A percentile compares a stretch with the other conserved stretches of the same genome.
phyloP scores from a whole-genome alignment of 768 basidiomycete species.

The Cystobasidium onofrii region DNA sequence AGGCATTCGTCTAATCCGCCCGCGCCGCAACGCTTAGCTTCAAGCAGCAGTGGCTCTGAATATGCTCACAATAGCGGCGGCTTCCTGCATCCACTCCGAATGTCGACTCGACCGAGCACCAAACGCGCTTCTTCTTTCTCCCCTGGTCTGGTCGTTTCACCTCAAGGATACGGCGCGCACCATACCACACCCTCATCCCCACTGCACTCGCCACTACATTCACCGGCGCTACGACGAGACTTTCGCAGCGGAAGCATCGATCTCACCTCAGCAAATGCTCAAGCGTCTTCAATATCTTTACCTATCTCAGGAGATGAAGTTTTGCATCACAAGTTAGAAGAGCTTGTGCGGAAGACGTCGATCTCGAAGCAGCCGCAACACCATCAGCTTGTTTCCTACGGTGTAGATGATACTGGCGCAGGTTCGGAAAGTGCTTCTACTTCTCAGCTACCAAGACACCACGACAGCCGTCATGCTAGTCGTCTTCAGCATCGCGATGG shows the following conservation, averaged over 20 bases:
- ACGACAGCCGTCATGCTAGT: too few species aligned
- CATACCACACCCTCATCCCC: background rate
- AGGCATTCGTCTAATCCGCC: background rate
- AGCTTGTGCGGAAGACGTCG: background rate
- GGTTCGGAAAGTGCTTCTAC: background rate
- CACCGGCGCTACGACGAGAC: background rate
- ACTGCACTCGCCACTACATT: background rate
- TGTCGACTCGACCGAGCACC: constrained; percentile 4
- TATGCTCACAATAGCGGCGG: background rate
- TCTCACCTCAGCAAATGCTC: background rate
- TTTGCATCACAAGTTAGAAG: background rate
- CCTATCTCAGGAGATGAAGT: background rate
- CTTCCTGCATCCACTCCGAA: background rate
- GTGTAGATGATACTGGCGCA: background rate
- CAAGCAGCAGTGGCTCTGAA: background rate
- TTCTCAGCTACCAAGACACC: background rate
- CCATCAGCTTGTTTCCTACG: background rate
- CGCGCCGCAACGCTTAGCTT: background rate
- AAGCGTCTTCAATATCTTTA: constrained; percentile 1
- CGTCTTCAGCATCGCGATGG: constrained; percentile 1
- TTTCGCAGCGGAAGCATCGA: constrained; percentile 1
- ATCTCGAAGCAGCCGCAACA: background rate
- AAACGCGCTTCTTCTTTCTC: background rate
- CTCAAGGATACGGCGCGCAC: background rate
- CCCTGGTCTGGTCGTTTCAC: constrained; percentile 3